These are phyloP conservation scores for Cupressus sempervirens DNA, from an alignment of 75 land plant genomes.

Conservation along the genomic window DNA sequence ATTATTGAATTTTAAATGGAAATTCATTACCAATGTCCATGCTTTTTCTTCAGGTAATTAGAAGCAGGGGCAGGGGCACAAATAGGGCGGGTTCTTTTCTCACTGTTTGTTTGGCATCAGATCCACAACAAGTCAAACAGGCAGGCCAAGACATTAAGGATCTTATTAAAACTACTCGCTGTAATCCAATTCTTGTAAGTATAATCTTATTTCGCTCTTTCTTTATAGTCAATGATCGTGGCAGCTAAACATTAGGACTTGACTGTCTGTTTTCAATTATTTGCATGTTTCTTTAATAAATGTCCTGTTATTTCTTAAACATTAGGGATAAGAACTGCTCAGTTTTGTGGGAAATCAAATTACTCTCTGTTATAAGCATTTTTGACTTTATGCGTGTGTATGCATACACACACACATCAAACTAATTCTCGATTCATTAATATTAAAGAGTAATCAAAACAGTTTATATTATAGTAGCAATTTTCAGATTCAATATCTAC, in stretches of 20 bases:
- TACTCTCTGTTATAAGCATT: too few species aligned
- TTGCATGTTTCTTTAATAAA: background rate
- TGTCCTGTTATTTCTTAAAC: background rate
- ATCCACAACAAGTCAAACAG: slow-evolving; percentile 70
- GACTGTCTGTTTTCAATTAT: background rate
- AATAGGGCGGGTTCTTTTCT: background rate
- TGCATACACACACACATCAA: too few species aligned
- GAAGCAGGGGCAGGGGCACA: background rate
- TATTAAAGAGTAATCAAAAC: too few species aligned
- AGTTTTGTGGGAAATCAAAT: background rate
- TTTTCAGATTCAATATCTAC: too few species aligned
- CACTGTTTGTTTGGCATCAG: slow-evolving; percentile 47
- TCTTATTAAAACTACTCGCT: slow-evolving; percentile 55
- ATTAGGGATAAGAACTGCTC: background rate
- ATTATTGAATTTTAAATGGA: background rate
- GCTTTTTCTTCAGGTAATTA: background rate
- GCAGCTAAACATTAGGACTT: background rate
- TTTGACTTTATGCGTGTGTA: too few species aligned
- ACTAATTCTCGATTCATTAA: too few species aligned
- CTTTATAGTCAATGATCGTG: background rate
- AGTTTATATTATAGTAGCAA: too few species aligned
- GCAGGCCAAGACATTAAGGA: slow-evolving; percentile 80
- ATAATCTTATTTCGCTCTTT: background rate
- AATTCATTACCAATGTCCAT: background rate
- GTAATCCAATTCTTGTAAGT: slow-evolving; percentile 85